Evolutionary conservation across 345 rosid species (phyloP).

Genomic region (Populus davidiana): DNA sequence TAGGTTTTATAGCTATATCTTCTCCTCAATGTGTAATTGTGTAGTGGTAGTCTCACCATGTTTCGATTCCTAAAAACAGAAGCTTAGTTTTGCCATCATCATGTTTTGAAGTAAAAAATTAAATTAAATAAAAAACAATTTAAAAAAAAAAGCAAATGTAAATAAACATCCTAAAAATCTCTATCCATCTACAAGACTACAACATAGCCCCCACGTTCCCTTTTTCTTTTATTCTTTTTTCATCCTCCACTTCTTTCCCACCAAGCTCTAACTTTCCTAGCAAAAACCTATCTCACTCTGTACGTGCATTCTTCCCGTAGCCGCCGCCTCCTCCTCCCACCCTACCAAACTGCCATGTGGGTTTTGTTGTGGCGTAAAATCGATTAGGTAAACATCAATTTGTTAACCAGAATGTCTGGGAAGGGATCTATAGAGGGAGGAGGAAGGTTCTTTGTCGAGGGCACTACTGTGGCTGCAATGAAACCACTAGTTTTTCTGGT

Average conservation of each 20-base stretch:
- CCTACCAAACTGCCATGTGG: background rate
- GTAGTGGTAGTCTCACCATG: background rate
- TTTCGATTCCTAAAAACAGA: background rate
- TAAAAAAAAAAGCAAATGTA: too few species aligned
- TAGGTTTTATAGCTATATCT: too few species aligned
- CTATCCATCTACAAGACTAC: too few species aligned
- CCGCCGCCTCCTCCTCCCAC: background rate
- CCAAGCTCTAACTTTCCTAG: too few species aligned
- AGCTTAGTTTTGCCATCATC: background rate
- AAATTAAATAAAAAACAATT: too few species aligned
- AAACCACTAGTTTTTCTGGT: background rate
- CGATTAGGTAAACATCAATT: background rate
- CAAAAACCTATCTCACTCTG: background rate
- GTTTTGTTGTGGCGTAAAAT: background rate
- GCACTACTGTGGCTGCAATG: background rate
- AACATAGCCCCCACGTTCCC: too few species aligned
- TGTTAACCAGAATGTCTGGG: background rate
- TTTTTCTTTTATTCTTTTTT: too few species aligned
- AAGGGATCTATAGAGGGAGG: background rate
- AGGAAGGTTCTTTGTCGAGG: too few species aligned
- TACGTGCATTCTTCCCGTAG: background rate
- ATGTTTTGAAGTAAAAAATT: too few species aligned
- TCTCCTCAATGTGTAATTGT: too few species aligned
- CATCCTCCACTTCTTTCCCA: too few species aligned
- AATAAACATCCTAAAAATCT: too few species aligned